Base-by-base conservation (phyloP, 2,329 filamentous ascomycete species). In the Aschersonia sp. region DNA sequence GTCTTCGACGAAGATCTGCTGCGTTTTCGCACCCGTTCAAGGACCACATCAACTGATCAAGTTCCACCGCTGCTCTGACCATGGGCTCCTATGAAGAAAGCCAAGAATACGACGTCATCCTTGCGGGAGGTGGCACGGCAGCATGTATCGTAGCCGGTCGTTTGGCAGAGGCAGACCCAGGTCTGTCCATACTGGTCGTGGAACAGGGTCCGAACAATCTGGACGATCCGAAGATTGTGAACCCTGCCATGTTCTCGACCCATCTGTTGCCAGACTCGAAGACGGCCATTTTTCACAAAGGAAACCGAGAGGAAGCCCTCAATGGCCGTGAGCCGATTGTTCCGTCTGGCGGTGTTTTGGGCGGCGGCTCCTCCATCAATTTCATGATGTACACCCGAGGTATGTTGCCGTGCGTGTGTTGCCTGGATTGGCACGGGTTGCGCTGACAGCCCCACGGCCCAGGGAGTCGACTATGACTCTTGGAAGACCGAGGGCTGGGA, bases 401-500 rank as follows among this genome's bases (percentile, higher is more conserved):
- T 52, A 48, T n/a, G 47, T 4, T 11, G 8, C 4, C 4, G 14
- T 31, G 35, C 31, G 31, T 30, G 9, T 29, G n/a, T 31, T 35
- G 30, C 31, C 35, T 6, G 10, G 37, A 45, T 29, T 3, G 29
- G 8, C 14, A 12, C 4, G 5, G 10, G 6, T 11, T 41, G 10
- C 5, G 40, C 40, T n/a, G n/a, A 31, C 5, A 46, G 35, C 35
- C 35, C 10, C 39, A 31, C 22, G 37, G 58, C 59, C 4, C 61
- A 65, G 30, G 51, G 55, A 1, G 51, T 54, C 1, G 63, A 66
- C 30, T 60, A 57, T 32, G 58, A 66, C 35, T 55, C 59, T 0
- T 66, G 64, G 63, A 55, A 60, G 1, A 59, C 55, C 0, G 54
- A 56, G 6, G 63, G 63, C 0, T 66, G 64, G 62, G 54, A 56